Evolutionary conservation across 352 stramenopile genomes (phyloP).

Genomic region (Thraustochytrium striatum): DNA sequence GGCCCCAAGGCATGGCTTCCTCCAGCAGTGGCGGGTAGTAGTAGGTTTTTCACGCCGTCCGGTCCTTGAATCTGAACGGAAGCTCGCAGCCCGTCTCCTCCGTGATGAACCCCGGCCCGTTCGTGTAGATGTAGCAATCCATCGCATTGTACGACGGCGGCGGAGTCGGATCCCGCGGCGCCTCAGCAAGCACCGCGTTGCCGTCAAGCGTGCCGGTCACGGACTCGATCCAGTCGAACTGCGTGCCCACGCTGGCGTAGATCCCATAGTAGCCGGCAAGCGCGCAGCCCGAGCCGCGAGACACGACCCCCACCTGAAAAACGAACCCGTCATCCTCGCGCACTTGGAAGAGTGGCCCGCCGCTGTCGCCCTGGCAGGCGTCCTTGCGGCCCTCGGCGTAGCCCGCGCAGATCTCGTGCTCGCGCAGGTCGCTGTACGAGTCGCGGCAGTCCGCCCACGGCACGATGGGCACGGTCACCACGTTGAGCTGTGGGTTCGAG

Average conservation of each 20-base stretch:
- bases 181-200: too few species aligned
- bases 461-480: constrained; percentile 60
- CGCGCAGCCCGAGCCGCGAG: constrained; percentile 64
- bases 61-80: neutral
- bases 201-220: neutral
- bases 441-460: constrained; percentile 58
- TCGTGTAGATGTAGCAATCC: constrained; percentile 6
- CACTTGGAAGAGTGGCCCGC: constrained; percentile 51
- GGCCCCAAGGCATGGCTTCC: neutral
- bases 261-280: constrained; percentile 58
- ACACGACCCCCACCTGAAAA: constrained; percentile 63
- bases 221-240: constrained; percentile 49
- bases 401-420: constrained; percentile 64
- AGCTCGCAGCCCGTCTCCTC: neutral
- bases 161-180: too few species aligned
- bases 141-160: too few species aligned
- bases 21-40: neutral
- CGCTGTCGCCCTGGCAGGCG: constrained; percentile 65
- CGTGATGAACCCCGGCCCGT: neutral
- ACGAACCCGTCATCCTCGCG: constrained; percentile 49
- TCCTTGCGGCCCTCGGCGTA: constrained; percentile 57
- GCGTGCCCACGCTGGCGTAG: constrained; percentile 59
- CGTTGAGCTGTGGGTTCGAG: neutral
- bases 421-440: constrained; percentile 51
- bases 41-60: neutral